Base-by-base conservation (phyloP, 2,329 filamentous ascomycete genomes). In the Botryotinia convoluta region DNA sequence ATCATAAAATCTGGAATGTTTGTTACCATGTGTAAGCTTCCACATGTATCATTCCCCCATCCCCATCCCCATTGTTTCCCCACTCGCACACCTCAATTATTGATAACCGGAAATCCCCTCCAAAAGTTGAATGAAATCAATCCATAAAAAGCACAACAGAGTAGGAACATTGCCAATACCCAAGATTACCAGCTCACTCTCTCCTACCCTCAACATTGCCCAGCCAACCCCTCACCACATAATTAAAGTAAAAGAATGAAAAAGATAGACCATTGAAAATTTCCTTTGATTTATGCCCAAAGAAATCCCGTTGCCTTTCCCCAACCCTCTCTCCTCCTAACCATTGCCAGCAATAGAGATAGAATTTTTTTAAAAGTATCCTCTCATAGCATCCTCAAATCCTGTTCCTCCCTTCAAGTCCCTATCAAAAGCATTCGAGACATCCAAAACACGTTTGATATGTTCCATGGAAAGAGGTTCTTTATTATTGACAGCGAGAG, bases 331-430 rank as follows among this genome's bases (percentile, higher is more conserved):
- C 32, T 32, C 12, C 22, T 35, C 22, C 22, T 22, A 29, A 12
- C 44, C 61, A n/a, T 29, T 44, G 26, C 35, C 26, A 29, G n/a
- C 12, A 69, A 42, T 26, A 26, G n/a, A 32, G 35, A 22, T 29
- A n/a, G 8, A 18, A 37, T 32, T n/a, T 10, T 14, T 16, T 77
- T 77, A 81, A 73, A 79, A 91, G 78, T 96, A 96, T 79, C 91
- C 93, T 76, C 92, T 87, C 93, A 96, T 95, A 0, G 93, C 93
- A 80, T 96, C 93, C 77, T 92, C 85, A 78, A 93, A 97, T 0
- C 93, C 93, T 0, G 88, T 86, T 0, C 93, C 93, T 8, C 94
- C 94, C 81, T 92, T 93, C 69, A 97, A 85, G 80, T 97, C 94
- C 44, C 90, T 87, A 76, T 95, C 92, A 81, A 97, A 97, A 51